Base-by-base conservation (phyloP, 192 early-diverging fungal species). In the Coemansia brasiliensis region DNA sequence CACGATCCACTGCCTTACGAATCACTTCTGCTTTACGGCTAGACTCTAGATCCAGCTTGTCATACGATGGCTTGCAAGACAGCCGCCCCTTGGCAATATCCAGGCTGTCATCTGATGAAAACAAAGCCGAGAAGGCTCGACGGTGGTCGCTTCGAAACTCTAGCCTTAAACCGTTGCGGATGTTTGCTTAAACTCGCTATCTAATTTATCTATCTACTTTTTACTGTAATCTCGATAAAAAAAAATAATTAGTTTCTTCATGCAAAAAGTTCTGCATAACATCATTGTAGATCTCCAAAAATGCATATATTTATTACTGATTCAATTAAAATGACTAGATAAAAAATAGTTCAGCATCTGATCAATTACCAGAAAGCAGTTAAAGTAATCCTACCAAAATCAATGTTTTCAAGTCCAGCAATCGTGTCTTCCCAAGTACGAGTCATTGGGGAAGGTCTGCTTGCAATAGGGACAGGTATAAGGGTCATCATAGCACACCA, bases 81-180 rank as follows among this genome's bases (percentile, higher is more conserved):
- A 42, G 12, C 15, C 32, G 41, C 7, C 12, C 27, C 5, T 43
- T 44, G n/a, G 22, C 16, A 12, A 32, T 16, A 1, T 5, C 32
- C 27, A 25, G 39, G 18, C 18, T 25, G 3, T 44, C 40, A 0
- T 38, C 52, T 3, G 60, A 46, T n/a, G 60, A 54, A 22, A n/a
- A 32, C 25, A 63, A 63, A 7, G 24, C 35, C 0, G 61, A 48
- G 6, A 63, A 40, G 32, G 11, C 32, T 6, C 61, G 63, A 21
- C 44, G 52, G 49, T 57, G 63, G 55, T 46, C 53, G 16, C 42
- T 55, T 11, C 54, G 55, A 32, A 65, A 56, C 55, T 15, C 63
- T 4, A 56, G 55, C 12, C 25, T 57, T 3, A 65, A 65, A 20
- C 63, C 63, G 3, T 45, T 57, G 63, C 63, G 55, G 2, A 46